phyloP scores from a whole-genome alignment of 176 grass and related monocot genomes.

The Otatea glauca region DNA sequence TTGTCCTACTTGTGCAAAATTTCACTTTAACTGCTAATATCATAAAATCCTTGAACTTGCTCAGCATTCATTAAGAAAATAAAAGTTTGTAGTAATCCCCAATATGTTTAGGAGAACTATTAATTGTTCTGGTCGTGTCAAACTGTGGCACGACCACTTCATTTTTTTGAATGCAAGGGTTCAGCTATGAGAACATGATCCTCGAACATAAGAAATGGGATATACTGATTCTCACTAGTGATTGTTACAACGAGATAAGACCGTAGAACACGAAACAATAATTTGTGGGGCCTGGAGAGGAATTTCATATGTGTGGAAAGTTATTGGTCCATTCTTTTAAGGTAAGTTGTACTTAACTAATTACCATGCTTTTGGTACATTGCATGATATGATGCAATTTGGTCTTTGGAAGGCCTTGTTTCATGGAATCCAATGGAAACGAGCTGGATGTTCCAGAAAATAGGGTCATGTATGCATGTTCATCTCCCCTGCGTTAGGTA shows the following conservation, averaged over 20 bases:
- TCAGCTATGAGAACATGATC: neutral
- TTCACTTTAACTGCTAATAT: neutral
- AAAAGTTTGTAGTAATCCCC: neutral
- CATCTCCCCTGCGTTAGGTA: neutral
- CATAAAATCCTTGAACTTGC: neutral
- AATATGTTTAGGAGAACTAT: neutral
- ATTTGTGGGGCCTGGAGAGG: neutral
- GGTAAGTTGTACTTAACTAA: neutral
- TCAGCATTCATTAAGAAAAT: neutral
- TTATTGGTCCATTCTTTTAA: neutral
- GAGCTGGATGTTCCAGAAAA: neutral
- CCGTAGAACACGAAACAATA: neutral
- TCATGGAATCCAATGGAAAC: neutral
- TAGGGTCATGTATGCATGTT: neutral
- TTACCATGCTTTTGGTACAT: neutral
- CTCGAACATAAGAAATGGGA: neutral
- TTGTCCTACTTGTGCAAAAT: neutral
- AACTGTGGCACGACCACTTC: neutral
- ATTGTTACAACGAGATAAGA: constrained; percentile 17
- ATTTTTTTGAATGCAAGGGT: neutral
- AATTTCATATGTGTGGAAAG: neutral
- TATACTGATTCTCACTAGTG: neutral
- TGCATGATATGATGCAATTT: constrained; percentile 8
- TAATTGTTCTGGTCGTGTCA: neutral
- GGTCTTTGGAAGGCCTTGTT: neutral